Percentiles rank a stretch among this genome's conserved stretches.
Evolutionary conservation across 2,329 filamentous ascomycete species (phyloP).

Genomic region (Zymoseptoria brevis): DNA sequence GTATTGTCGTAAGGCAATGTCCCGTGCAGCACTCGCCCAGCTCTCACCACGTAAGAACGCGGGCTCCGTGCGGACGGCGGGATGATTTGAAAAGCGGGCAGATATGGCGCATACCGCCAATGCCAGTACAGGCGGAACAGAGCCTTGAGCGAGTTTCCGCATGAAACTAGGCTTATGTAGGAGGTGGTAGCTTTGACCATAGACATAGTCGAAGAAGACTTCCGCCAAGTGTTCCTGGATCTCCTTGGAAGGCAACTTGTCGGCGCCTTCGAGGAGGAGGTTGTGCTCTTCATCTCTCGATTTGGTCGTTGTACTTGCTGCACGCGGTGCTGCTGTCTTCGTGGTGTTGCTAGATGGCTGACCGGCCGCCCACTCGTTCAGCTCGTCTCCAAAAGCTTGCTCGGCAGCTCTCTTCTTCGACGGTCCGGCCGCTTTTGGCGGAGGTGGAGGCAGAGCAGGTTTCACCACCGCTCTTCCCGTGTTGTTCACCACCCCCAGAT

Average conservation of each 20-base stretch:
- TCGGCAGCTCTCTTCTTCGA: conserved; percentile 74
- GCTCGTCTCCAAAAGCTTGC: conserved; percentile 75
- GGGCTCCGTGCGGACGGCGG: conserved; percentile 64
- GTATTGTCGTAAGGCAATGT: conserved; percentile 79
- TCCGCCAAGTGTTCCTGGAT: conserved; percentile 90
- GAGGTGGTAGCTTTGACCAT: conserved; percentile 89
- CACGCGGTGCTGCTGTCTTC: conserved; percentile 24
- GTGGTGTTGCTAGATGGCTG: conserved; percentile 41
- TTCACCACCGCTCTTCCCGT: conserved; percentile 79
- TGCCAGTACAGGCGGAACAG: conserved; percentile 79
- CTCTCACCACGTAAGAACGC: conserved; percentile 83
- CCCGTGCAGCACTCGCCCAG: conserved; percentile 80
- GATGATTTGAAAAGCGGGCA: conserved; percentile 89
- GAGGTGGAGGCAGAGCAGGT: conserved; percentile 57
- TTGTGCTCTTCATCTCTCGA: conserved; percentile 61
- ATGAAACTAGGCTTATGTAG: conserved; percentile 97
- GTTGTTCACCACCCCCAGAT: conserved; percentile 58
- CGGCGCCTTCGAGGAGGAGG: conserved; percentile 71
- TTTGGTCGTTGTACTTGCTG: conserved; percentile 7
- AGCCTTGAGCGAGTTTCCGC: conserved; percentile 70
- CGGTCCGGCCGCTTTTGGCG: conserved; percentile 45
- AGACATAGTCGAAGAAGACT: conserved; percentile 91
- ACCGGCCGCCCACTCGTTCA: conserved; percentile 64
- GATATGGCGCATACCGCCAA: conserved; percentile 92
- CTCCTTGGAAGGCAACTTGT: conserved; percentile 74